Base-by-base conservation (phyloP, 352 stramenopile species). In the Phytophthora fragariae region DNA sequence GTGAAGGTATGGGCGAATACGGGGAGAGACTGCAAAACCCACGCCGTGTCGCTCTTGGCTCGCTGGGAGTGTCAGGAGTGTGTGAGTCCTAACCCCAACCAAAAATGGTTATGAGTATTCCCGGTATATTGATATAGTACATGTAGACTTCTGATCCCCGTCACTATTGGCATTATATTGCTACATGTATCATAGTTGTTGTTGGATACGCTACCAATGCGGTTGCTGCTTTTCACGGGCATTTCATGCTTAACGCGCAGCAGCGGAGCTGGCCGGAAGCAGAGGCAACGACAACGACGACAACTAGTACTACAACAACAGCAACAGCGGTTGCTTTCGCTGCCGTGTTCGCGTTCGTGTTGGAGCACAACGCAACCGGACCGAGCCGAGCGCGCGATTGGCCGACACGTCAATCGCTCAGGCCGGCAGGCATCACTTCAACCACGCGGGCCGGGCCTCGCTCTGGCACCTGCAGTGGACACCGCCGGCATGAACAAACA, bases 41-140 rank as follows among this genome's bases (percentile, higher is more conserved):
- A n/a, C n/a, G n/a, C n/a, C n/a, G n/a, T n/a, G n/a, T n/a, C n/a
- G n/a, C n/a, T n/a, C n/a, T n/a, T n/a, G n/a, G n/a, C n/a, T n/a
- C n/a, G n/a, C n/a, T n/a, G n/a, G n/a, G n/a, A n/a, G n/a, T n/a
- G n/a, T n/a, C n/a, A n/a, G n/a, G n/a, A n/a, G n/a, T n/a, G n/a
- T n/a, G n/a, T n/a, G n/a, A n/a, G n/a, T n/a, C n/a, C n/a, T n/a
- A n/a, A n/a, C n/a, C n/a, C n/a, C n/a, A n/a, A n/a, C n/a, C n/a
- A n/a, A n/a, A n/a, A n/a, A n/a, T 19, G 37, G 37, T 62, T 62
- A 64, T 70, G 46, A 65, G 60, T 77, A 69, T 76, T 68, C 14
- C 52, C 58, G 5, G 68, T 75, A 75, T 64, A 75, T 75, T 75
- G 69, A 66, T 59, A 72, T 75, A 72, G 59, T 76, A 73, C 65